Evolutionary conservation across 257 asterid species (phyloP).

Genomic region (Capsicum pubescens): DNA sequence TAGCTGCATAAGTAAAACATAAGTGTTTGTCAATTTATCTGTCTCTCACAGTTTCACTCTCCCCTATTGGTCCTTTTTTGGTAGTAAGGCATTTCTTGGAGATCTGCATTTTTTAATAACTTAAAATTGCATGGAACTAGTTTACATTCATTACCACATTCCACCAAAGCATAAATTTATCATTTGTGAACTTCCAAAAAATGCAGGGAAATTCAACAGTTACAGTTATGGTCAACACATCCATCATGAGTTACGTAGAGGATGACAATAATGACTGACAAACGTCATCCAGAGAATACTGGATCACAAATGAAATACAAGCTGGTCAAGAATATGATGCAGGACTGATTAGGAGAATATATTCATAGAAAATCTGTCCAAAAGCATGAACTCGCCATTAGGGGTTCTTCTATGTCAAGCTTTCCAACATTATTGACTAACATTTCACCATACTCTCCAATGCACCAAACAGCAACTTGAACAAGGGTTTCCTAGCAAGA

Average conservation of each 20-base stretch:
- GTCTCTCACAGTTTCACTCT: constrained; percentile 6
- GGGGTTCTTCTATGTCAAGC: constrained; percentile 77
- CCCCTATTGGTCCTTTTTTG: background rate
- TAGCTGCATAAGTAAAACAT: background rate
- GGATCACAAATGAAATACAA: constrained; percentile 1
- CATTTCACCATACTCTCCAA: constrained; percentile 98
- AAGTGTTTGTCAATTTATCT: background rate
- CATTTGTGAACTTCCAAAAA: constrained; percentile 3
- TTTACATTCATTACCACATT: background rate
- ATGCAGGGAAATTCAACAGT: background rate
- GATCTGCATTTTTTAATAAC: background rate
- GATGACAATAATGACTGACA: constrained; percentile 19
- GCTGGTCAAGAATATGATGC: constrained; percentile 10
- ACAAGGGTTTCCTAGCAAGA: constrained; percentile 81
- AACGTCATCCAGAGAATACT: constrained; percentile 21
- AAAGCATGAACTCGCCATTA: constrained; percentile 64
- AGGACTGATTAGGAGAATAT: background rate
- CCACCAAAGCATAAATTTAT: constrained; percentile 8
- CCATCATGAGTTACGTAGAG: background rate
- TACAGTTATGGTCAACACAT: constrained; percentile 18
- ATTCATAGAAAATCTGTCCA: constrained; percentile 3
- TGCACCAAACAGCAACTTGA: constrained; percentile 98
- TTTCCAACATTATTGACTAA: constrained; percentile 69
- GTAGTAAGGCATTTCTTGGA: constrained; percentile 15
- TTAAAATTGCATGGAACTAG: constrained; percentile 3